Percentiles rank a stretch among this genome's conserved stretches.
phyloP scores from a whole-genome alignment of 2,329 filamentous ascomycete species.

The Fusarium redolens region DNA sequence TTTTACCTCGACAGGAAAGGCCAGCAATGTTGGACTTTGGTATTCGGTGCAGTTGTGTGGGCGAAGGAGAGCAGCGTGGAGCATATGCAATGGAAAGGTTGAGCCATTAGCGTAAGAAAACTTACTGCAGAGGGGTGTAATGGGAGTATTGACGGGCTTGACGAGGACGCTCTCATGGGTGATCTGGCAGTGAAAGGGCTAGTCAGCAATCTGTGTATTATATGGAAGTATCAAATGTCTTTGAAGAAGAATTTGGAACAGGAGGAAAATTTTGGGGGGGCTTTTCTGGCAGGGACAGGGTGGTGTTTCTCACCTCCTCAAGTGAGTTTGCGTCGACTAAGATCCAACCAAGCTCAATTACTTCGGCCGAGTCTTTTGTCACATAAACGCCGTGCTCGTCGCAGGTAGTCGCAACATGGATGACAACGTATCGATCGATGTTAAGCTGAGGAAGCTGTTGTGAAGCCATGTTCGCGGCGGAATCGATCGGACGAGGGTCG shows the following conservation, averaged over 20 bases:
- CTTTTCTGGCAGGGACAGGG: constrained; percentile 7
- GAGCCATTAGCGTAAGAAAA: constrained; percentile 49
- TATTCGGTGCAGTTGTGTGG: constrained; percentile 21
- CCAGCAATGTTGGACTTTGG: constrained; percentile 11
- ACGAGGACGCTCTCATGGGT: constrained; percentile 96
- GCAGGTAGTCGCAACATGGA: constrained; percentile 98
- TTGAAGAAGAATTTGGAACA: not conserved
- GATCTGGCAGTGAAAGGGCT: constrained; percentile 66
- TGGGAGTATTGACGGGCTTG: constrained; percentile 98
- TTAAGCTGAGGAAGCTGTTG: constrained; percentile 68
- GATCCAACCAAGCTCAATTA: constrained; percentile 99
- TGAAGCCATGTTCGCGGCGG: constrained; percentile 52
- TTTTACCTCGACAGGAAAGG: constrained; percentile 5
- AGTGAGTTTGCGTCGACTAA: constrained; percentile 90
- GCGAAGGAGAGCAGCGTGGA: constrained; percentile 32
- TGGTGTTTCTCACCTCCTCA: constrained; percentile 79
- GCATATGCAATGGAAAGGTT: constrained; percentile 31
- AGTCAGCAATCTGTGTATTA: constrained; percentile 23
- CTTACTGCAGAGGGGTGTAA: constrained; percentile 98
- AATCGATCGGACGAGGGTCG: constrained; percentile 40
- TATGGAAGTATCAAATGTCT: not conserved
- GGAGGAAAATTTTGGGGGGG: constrained; percentile 6
- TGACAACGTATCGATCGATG: constrained; percentile 96
- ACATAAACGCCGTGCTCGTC: constrained; percentile 99
- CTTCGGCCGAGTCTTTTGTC: constrained; percentile 98